Conservation (phyloP, 139 green algal genomes). For the Picocystis salinarum region DNA sequence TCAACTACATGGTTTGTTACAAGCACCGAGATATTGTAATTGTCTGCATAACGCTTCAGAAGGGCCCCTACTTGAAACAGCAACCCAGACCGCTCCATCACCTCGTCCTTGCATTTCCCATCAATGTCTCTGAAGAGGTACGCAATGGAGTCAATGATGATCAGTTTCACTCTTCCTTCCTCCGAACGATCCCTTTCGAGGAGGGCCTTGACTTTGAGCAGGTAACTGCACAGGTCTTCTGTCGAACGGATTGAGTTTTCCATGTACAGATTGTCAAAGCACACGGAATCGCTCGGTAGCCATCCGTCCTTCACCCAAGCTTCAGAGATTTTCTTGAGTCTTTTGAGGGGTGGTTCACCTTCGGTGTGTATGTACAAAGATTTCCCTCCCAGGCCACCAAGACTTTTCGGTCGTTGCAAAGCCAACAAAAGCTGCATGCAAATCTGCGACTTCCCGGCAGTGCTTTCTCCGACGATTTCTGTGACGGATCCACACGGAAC, state of each 20-base stretch:
- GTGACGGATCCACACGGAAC: slow-evolving; percentile 27
- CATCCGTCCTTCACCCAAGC: background rate
- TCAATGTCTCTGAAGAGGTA: slow-evolving; percentile 32
- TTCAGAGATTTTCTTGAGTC: background rate
- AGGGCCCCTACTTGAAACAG: slow-evolving; percentile 30
- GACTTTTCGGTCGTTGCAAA: slow-evolving; percentile 10
- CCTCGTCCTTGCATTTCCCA: slow-evolving; percentile 12
- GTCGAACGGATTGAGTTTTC: slow-evolving; percentile 17
- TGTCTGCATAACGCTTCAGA: slow-evolving; percentile 19
- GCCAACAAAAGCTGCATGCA: slow-evolving; percentile 39
- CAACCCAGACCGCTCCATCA: slow-evolving; percentile 26
- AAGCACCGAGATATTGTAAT: slow-evolving; percentile 33
- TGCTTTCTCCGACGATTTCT: slow-evolving; percentile 35
- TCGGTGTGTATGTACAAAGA: slow-evolving; percentile 53
- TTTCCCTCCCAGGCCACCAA: slow-evolving; percentile 23
- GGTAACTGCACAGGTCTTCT: slow-evolving; percentile 14
- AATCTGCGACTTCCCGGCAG: slow-evolving; percentile 34
- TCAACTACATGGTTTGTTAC: slow-evolving; percentile 48
- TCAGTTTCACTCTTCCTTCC: slow-evolving; percentile 16
- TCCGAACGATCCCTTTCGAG: too few species aligned
- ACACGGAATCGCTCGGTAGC: too few species aligned
- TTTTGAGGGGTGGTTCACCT: slow-evolving; percentile 7
- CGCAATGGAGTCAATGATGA: slow-evolving; percentile 59
- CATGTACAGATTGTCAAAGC: slow-evolving; percentile 24
- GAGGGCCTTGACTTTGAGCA: background rate